Base-by-base conservation (phyloP, 257 asterid species). In the Jaltomata sinuosa region DNA sequence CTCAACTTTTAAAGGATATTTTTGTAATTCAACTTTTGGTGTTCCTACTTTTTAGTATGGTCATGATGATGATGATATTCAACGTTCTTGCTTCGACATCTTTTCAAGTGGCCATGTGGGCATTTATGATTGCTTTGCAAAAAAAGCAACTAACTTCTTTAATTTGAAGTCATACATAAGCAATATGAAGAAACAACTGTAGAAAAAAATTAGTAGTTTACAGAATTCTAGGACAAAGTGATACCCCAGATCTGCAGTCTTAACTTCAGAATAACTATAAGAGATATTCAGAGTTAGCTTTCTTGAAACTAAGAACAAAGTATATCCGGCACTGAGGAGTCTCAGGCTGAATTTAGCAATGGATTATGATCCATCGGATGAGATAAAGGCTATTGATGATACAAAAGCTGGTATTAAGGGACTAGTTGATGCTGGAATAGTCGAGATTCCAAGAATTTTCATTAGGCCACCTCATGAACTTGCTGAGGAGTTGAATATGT, bases 401-500 rank as follows among this genome's bases (percentile, higher is more conserved):
- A 65, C 22, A 65, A 31, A 31, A 8, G n/a, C 74, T 31, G 74
- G 74, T 65, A 5, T 85, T 3, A 89, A 89, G 82, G 91, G 89
- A 62, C 87, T 89, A 2, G 8, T 76, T 15, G 89, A 89, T 84
- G 54, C 87, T 4, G 88, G 91, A 38, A 52, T 85, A 21, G 52
- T 62, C 0, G 82, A 79, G 22, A 72, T 87, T 8, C 91, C 89
- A 9, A 80, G 52, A 52, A 85, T 89, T 36, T 89, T 89, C 87
- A 31, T 89, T 2, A 85, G 87, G 18, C 87, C 91, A 34, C 52
- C 87, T 1, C 84, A 85, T 42, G 91, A 94, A 61, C 92, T 92
- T 2, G 87, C 79, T 0, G 79, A 87, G n/a, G 97, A 91, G 29
- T 53, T 85, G 25, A 89, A 38, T 0, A 45, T 15, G 8, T 31